These are phyloP conservation scores for Aspergillus texensis DNA, from an alignment of 2,329 filamentous ascomycete species.

Conservation along the genomic window DNA sequence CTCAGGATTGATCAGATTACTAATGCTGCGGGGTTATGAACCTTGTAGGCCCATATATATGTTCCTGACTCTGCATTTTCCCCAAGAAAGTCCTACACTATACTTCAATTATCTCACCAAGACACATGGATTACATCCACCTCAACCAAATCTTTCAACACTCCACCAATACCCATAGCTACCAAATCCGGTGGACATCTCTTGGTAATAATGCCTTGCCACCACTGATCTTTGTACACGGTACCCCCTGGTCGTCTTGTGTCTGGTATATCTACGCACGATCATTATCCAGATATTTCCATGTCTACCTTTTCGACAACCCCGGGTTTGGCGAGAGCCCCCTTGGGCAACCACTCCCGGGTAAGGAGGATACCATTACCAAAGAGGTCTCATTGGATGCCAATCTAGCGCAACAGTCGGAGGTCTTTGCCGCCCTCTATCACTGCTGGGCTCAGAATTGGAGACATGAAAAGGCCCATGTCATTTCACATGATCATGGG, in stretches of 20 bases:
- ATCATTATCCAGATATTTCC: constrained; percentile 38
- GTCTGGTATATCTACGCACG: constrained; percentile 43
- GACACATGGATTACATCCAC: no score
- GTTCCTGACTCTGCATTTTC: no score
- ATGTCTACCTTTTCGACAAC: constrained; percentile 50
- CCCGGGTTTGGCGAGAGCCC: constrained; percentile 49
- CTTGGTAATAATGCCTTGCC: constrained; percentile 33
- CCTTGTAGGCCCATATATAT: no score
- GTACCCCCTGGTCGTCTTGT: constrained; percentile 51
- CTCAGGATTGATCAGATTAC: no score
- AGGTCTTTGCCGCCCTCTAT: constrained; percentile 44
- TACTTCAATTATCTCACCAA: no score
- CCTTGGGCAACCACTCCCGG: constrained; percentile 18
- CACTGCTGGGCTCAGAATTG: constrained; percentile 31
- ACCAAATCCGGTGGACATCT: constrained; percentile 35
- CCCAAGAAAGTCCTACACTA: no score
- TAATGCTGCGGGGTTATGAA: no score
- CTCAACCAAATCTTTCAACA: constrained; percentile 31
- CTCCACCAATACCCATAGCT: constrained; percentile 29
- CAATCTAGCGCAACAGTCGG: constrained; percentile 43
- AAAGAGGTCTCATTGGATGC: constrained; percentile 31
- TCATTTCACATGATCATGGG: constrained; percentile 52
- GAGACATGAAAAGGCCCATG: constrained; percentile 30
- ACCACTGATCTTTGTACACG: constrained; percentile 50
- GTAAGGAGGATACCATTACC: background rate